phyloP scores from a whole-genome alignment of 192 early-diverging fungal species.

The Backusella westeae region DNA sequence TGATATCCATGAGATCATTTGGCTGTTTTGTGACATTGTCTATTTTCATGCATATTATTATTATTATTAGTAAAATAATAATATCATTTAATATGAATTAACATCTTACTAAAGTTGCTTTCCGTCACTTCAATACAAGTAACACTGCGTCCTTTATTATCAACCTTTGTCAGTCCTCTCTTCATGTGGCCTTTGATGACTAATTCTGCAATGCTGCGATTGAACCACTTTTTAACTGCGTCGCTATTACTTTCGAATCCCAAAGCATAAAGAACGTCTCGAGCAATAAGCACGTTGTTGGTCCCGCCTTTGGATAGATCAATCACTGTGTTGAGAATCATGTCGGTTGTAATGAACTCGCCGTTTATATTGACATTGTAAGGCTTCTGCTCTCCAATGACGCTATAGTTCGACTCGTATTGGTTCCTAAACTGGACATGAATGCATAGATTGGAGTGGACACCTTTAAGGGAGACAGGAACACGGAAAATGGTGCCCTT shows the following conservation, averaged over 20 bases:
- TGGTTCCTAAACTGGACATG: conserved; percentile 15
- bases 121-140: conserved; percentile 10
- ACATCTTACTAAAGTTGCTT: neutral
- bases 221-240: conserved; percentile 15
- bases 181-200: neutral
- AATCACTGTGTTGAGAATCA: neutral
- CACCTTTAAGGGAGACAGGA: neutral
- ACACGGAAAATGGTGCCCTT: conserved; percentile 15
- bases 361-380: conserved; percentile 18
- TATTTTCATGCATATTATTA: neutral
- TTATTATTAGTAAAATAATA: neutral
- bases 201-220: conserved; percentile 11
- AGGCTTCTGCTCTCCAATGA: neutral
- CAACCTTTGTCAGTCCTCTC: neutral
- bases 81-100: neutral
- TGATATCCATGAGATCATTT: neutral
- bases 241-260: conserved; percentile 2
- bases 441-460: conserved; percentile 16
- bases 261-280: conserved; percentile 12
- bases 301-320: neutral
- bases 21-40: neutral
- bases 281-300: neutral
- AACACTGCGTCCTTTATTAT: neutral
- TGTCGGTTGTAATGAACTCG: neutral
- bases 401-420: neutral